Evolutionary conservation across 805 yeast genomes (phyloP).

Genomic region (Cyberlindnera sargentensis): DNA sequence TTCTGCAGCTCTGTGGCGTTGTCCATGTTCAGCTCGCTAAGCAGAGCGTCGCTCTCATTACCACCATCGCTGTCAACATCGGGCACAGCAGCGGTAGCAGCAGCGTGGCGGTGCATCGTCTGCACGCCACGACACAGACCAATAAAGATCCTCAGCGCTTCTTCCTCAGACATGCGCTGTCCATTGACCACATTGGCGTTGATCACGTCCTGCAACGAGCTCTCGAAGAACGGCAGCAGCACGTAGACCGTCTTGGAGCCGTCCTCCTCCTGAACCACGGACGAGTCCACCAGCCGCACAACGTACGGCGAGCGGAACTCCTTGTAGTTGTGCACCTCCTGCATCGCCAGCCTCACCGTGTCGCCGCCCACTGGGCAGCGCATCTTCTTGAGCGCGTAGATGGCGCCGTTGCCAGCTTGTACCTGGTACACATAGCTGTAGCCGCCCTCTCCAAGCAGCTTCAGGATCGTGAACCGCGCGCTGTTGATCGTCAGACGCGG

Average conservation of each 20-base stretch:
- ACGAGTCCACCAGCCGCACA: conserved; percentile 62
- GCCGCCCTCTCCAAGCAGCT: conserved; percentile 86
- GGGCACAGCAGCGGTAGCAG: background rate
- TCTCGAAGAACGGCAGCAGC: conserved; percentile 67
- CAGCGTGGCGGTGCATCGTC: conserved; percentile 50
- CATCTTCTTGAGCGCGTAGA: conserved; percentile 77
- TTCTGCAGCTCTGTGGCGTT: conserved; percentile 48
- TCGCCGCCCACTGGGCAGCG: conserved; percentile 83
- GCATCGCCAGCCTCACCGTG: conserved; percentile 65
- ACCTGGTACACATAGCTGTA: conserved; percentile 83
- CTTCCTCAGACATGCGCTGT: conserved; percentile 48
- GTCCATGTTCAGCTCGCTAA: conserved; percentile 25
- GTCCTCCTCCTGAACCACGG: conserved; percentile 63
- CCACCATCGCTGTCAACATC: conserved; percentile 3
- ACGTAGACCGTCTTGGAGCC: conserved; percentile 77
- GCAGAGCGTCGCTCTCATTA: conserved; percentile 20
- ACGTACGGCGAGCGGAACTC: conserved; percentile 64
- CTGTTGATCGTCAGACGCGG: conserved; percentile 61
- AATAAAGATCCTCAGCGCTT: conserved; percentile 52
- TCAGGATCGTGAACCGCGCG: conserved; percentile 51
- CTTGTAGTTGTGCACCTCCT: conserved; percentile 70
- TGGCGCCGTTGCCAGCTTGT: conserved; percentile 36
- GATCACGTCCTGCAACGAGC: conserved; percentile 75
- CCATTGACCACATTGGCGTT: conserved; percentile 54
- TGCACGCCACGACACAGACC: conserved; percentile 73